These are phyloP conservation scores for Crataegus laevigata DNA, from an alignment of 306 rosid genomes.

Conservation along the genomic window DNA sequence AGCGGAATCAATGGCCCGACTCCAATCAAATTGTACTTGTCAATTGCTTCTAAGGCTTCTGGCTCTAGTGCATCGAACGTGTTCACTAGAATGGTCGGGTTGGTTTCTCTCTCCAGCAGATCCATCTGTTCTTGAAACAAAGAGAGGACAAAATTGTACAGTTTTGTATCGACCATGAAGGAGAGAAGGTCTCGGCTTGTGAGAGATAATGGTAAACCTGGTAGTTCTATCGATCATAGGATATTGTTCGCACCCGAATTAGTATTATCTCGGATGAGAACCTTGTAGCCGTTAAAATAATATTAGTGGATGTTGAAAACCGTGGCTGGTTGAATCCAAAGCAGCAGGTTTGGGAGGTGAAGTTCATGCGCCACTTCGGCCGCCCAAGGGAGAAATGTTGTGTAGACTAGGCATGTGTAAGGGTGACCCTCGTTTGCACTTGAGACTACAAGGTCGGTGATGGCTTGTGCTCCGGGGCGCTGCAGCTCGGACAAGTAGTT, in stretches of 20 bases:
- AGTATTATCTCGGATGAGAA: background rate
- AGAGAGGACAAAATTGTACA: background rate
- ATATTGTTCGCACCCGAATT: no score
- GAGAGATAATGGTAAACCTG: constrained; percentile 17
- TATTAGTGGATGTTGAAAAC: constrained; percentile 27
- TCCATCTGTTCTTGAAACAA: constrained; percentile 9
- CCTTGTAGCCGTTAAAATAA: constrained; percentile 23
- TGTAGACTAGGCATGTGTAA: constrained; percentile 17
- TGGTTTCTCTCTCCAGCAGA: background rate
- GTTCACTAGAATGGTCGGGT: constrained; percentile 18
- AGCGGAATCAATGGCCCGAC: constrained; percentile 23
- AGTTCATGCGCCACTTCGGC: constrained; percentile 11
- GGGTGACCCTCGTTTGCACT: constrained; percentile 11
- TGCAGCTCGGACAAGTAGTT: background rate
- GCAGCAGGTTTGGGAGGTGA: constrained; percentile 13
- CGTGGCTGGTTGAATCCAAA: constrained; percentile 39
- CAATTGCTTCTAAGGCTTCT: constrained; percentile 15
- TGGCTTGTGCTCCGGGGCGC: constrained; percentile 16
- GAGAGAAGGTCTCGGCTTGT: constrained; percentile 26
- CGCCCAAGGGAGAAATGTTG: constrained; percentile 23
- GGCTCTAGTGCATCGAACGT: constrained; percentile 24
- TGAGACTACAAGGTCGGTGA: constrained; percentile 10
- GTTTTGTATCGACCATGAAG: constrained; percentile 8
- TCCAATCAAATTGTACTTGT: constrained; percentile 9
- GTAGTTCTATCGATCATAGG: background rate